phyloP scores from a whole-genome alignment of 139 green algal species.

The Coccomyxa sp. region DNA sequence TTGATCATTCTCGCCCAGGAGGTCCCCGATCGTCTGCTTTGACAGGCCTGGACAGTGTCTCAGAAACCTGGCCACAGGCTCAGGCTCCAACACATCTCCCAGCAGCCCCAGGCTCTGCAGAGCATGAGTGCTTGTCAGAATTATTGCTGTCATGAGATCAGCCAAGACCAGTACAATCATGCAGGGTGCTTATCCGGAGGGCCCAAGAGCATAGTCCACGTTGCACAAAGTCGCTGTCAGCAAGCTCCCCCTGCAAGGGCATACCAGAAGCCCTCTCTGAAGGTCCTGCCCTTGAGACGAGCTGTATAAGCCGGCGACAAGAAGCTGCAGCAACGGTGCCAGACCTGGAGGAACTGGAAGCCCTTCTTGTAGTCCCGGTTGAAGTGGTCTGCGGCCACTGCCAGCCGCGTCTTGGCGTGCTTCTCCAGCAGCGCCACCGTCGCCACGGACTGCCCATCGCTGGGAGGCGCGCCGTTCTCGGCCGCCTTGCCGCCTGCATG shows the following conservation, averaged over 20 bases:
- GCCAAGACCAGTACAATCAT: background rate
- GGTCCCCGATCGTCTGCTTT: slow-evolving; percentile 85
- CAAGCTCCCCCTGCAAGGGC: background rate
- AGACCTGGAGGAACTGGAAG: slow-evolving; percentile 78
- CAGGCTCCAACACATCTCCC: slow-evolving; percentile 42
- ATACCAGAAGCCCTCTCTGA: too few species aligned
- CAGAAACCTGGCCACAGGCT: slow-evolving; percentile 78
- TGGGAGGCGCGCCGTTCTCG: too few species aligned
- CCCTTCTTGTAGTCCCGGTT: slow-evolving; percentile 96
- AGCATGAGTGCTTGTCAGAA: background rate
- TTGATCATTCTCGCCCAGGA: slow-evolving; percentile 83
- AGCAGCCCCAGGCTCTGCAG: slow-evolving; percentile 75
- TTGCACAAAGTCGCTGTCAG: background rate
- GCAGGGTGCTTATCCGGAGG: background rate
- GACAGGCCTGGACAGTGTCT: slow-evolving; percentile 77
- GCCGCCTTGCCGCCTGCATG: too few species aligned
- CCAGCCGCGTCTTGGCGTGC: slow-evolving; percentile 68
- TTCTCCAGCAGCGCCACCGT: slow-evolving; percentile 55
- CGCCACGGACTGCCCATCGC: too few species aligned
- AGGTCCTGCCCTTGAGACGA: too few species aligned
- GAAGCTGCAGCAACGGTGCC: too few species aligned
- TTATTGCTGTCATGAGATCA: background rate
- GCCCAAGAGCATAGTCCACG: background rate
- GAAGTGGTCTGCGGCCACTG: slow-evolving; percentile 91
- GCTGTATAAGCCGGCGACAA: too few species aligned